Evolutionary conservation across 2,329 filamentous ascomycete genomes (phyloP), one percentile per base, ranked within the genome.

Genomic region (Fusarium multiceps): DNA sequence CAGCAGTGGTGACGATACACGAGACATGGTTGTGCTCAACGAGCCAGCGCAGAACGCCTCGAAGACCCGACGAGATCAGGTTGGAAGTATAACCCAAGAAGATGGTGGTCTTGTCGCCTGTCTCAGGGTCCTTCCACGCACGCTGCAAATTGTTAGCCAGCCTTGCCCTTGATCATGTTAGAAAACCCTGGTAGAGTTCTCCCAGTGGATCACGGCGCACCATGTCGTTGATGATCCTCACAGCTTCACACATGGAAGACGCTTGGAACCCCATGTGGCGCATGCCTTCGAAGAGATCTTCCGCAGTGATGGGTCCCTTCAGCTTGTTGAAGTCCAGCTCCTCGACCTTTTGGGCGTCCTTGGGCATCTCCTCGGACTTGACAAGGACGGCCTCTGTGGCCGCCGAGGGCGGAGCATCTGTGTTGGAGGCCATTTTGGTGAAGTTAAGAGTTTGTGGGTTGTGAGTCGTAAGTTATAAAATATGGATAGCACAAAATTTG

Each of bases 51-150:
- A 99, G 85, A 37, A 94, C 94, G 72, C 97, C 94, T 56, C 96
- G 89, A 30, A 99, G 88, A 11, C 96, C 96, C 6, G 95, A 99
- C 0, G 96, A 98, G 76, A 99, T 98, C 74, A 99, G 87, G 79
- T 99, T 99, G 53, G 93, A 97, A 12, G 96, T 99, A 83, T 98
- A 99, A 60, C 96, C 96, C 11, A 99, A 88, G 81, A 99, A 98
- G 74, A 99, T 95, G 64, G 96, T 98, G 20, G 96, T 96, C 75
- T 88, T 88, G 27, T 92, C 89, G 16, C 88, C 89, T 3, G 92
- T 92, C 76, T 94, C 92, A 1, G 93, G 89, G 78, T 97, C 92
- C 66, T 86, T 86, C 91, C 93, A 98, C 60, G 88, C 87, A 77
- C 93, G 88, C 93, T 83, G 76, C 60, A 42, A 32, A 37, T 11